Conservation (phyloP, 2,329 filamentous ascomycete species). For the Dactylellina haptotyla region DNA sequence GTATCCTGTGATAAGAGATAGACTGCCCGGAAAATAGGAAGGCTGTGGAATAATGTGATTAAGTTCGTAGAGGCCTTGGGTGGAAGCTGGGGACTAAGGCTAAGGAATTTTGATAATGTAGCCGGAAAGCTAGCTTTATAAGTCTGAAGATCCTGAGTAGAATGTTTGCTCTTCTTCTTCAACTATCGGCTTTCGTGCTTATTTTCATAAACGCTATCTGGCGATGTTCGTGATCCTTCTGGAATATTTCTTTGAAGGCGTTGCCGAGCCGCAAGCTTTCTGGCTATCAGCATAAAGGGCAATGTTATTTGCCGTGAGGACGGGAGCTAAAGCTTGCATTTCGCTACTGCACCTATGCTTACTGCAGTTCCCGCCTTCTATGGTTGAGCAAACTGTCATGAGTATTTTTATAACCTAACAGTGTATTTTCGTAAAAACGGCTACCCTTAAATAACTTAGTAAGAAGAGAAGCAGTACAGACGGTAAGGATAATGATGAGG, state of each 20-base stretch:
- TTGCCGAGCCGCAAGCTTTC: conserved; percentile 19
- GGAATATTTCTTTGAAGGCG: conserved; percentile 17
- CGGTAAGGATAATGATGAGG: too few relatives aligned
- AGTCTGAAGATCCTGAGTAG: conserved; percentile 7
- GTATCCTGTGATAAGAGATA: too few relatives aligned
- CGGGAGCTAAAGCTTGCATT: conserved; percentile 25
- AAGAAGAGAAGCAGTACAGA: too few relatives aligned
- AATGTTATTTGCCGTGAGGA: conserved; percentile 24
- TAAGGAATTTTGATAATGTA: background rate
- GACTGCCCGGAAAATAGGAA: too few relatives aligned
- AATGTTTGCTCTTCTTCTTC: conserved; percentile 25
- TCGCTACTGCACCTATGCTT: too few relatives aligned
- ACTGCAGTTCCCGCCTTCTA: too few relatives aligned
- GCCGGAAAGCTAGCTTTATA: conserved; percentile 45
- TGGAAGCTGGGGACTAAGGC: conserved; percentile 18
- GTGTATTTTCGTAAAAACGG: too few relatives aligned
- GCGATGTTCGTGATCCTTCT: conserved; percentile 1
- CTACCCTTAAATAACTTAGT: too few relatives aligned
- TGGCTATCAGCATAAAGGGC: background rate
- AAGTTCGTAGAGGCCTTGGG: conserved; percentile 20
- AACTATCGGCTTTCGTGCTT: background rate
- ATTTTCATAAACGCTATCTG: background rate
- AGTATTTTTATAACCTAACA: too few relatives aligned
- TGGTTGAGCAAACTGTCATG: too few relatives aligned
- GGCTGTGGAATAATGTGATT: too few relatives aligned